Evolutionary conservation across 2,329 filamentous ascomycete genomes (phyloP).

Genomic region (Fusarium sp.): DNA sequence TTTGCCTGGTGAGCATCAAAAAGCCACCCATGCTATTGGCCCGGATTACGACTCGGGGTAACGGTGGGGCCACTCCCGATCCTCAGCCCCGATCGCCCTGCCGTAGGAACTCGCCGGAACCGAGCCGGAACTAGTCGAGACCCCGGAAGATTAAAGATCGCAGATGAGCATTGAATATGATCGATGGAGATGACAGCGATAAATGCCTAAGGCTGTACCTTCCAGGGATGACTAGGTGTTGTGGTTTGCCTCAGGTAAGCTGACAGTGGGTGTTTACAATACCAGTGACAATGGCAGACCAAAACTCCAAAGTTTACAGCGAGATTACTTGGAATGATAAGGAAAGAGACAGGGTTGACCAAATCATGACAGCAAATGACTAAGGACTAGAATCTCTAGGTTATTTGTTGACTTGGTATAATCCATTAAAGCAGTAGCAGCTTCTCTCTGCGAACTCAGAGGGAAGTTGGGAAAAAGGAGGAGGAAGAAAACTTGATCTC

Average conservation of each 20-base stretch:
- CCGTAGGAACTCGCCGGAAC: background rate
- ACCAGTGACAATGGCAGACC: background rate
- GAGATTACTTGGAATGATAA: background rate
- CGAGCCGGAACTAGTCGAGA: background rate
- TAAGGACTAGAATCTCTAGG: background rate
- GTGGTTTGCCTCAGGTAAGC: background rate
- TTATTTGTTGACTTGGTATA: background rate
- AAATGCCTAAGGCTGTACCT: background rate
- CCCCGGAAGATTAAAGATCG: background rate
- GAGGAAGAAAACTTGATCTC: background rate
- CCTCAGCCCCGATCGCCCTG: background rate
- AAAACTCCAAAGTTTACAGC: background rate
- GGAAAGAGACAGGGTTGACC: background rate
- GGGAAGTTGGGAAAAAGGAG: background rate
- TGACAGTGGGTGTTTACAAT: background rate
- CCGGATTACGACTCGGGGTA: background rate
- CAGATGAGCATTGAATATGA: background rate
- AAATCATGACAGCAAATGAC: background rate
- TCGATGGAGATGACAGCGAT: background rate
- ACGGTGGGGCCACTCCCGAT: background rate
- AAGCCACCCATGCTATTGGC: slow-evolving; percentile 17
- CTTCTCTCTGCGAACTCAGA: background rate
- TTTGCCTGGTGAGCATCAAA: background rate
- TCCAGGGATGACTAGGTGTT: background rate
- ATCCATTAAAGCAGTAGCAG: background rate